phyloP scores from a whole-genome alignment of 495 filamentous ascomycete species.

The Penicillium taxi region DNA sequence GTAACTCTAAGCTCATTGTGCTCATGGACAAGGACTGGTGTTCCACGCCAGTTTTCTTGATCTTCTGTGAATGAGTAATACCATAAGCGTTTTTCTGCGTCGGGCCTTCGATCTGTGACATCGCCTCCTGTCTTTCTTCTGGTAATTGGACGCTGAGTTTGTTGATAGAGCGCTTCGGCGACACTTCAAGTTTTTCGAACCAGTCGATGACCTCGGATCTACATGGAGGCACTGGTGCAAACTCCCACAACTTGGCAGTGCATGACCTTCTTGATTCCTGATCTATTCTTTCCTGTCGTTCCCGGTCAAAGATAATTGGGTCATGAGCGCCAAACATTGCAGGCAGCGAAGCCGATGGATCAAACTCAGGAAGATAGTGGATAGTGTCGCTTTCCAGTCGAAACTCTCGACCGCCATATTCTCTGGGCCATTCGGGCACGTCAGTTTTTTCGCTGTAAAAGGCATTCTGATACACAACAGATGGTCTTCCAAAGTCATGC shows the following conservation, averaged over 20 bases:
- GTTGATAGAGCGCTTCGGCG: neutral
- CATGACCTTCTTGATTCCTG: conserved; percentile 37
- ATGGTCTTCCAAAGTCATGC: conserved; percentile 31
- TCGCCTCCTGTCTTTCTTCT: conserved; percentile 23
- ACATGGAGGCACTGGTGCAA: conserved; percentile 54
- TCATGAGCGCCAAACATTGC: conserved; percentile 49
- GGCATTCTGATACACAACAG: conserved; percentile 73
- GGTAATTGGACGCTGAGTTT: conserved; percentile 8
- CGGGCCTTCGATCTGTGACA: conserved; percentile 84
- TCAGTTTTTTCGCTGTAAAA: conserved; percentile 83
- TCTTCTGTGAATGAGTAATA: conserved; percentile 80
- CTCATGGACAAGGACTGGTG: conserved; percentile 94
- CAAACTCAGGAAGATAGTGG: conserved; percentile 73
- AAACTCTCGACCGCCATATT: conserved; percentile 88
- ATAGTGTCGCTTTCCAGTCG: conserved; percentile 64
- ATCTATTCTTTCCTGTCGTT: conserved; percentile 42
- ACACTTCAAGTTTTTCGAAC: conserved; percentile 40
- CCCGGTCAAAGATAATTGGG: conserved; percentile 36
- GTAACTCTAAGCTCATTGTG: conserved; percentile 90
- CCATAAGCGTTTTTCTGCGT: conserved; percentile 80
- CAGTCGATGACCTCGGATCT: conserved; percentile 63
- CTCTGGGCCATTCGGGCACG: conserved; percentile 67
- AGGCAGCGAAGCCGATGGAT: conserved; percentile 50
- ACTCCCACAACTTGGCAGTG: conserved; percentile 32
- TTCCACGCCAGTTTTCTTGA: conserved; percentile 64